Base-by-base conservation (phyloP, 2,329 filamentous ascomycete species). In the Ophiosphaerella korrae region DNA sequence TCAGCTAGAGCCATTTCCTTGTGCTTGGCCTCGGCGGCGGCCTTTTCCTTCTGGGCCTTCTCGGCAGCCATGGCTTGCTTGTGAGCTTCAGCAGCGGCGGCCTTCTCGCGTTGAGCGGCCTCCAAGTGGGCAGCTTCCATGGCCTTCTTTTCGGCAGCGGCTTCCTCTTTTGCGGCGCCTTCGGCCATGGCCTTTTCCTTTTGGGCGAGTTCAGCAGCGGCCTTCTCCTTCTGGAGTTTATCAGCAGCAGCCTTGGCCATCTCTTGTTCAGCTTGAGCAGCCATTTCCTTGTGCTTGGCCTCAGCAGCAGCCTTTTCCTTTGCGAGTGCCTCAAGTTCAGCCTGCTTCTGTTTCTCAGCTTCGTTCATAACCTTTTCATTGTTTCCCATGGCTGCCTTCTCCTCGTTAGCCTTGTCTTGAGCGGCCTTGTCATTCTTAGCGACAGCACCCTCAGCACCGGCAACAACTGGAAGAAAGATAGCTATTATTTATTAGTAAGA, bases 391-490 rank as follows among this genome's bases (percentile, higher is more conserved):
- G 6, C 26, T 29, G 3, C 26, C 6, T 11, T 7, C 7, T 29
- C 26, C 11, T 29, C 8, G 26, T 7, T 11, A 7, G 7, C 26
- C 7, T 7, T 11, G 26, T 29, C 26, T 29, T 29, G 26, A 21
- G 38, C 23, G 12, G 42, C 42, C 3, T 44, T 44, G 8, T 34
- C 42, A 18, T 44, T 44, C 18, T 35, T 23, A 6, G 38, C 23
- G 8, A 29, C 21, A 31, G 11, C 38, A 29, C 12, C 37, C 13
- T 47, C 42, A 37, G 38, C 53, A 35, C 50, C 56, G 18, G 42
- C 48, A 16, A 48, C 53, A n/a, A 52, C 45, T 11, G 56, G 56
- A 34, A 59, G 31, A 37, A 59, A 59, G 43, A 59, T 56, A 29
- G 49, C 55, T 58, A 29, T 24, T 26, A 9, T 33, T 1, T 12